These are phyloP conservation scores for Pyrenochaeta sp. DNA, from an alignment of 2,329 filamentous ascomycete species.

Conservation along the genomic window DNA sequence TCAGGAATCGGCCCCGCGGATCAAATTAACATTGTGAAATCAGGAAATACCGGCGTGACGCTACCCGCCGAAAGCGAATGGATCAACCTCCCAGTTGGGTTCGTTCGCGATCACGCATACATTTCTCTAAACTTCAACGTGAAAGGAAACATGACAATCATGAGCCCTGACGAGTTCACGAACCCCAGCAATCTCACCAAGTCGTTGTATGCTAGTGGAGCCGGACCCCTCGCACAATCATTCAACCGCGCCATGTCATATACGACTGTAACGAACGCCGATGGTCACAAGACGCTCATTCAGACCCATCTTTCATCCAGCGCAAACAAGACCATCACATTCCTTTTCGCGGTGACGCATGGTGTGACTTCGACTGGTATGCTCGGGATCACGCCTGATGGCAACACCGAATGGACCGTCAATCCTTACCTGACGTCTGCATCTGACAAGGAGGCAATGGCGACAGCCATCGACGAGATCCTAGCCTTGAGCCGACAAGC, in stretches of 20 bases:
- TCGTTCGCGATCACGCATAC: slow-evolving; percentile 36
- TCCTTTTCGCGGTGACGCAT: slow-evolving; percentile 24
- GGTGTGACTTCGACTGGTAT: slow-evolving; percentile 24
- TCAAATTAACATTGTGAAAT: slow-evolving; percentile 30
- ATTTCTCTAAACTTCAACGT: slow-evolving; percentile 19
- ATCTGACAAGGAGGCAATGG: slow-evolving; percentile 34
- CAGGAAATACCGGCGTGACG: slow-evolving; percentile 14
- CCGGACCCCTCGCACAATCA: slow-evolving; percentile 51
- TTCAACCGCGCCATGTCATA: slow-evolving; percentile 54
- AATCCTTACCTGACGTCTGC: slow-evolving; percentile 60
- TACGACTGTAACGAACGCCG: slow-evolving; percentile 48
- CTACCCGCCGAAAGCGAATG: slow-evolving; percentile 24
- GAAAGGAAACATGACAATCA: slow-evolving; percentile 13
- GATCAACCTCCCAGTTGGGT: slow-evolving; percentile 33
- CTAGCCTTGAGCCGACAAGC: slow-evolving; percentile 33
- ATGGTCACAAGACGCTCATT: slow-evolving; percentile 34
- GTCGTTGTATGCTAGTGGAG: slow-evolving; percentile 21
- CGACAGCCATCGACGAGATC: slow-evolving; percentile 54
- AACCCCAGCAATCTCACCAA: slow-evolving; percentile 19
- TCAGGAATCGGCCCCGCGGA: slow-evolving; percentile 33
- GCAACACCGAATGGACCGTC: slow-evolving; percentile 50
- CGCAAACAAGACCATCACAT: slow-evolving; percentile 19
- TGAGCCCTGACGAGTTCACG: slow-evolving; percentile 14
- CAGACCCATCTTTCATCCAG: slow-evolving; percentile 52
- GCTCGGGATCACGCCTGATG: slow-evolving; percentile 28